Percentiles rank a stretch among this genome's conserved stretches.
Conservation (phyloP, 306 rosid genomes). For the Geum urbanum region DNA sequence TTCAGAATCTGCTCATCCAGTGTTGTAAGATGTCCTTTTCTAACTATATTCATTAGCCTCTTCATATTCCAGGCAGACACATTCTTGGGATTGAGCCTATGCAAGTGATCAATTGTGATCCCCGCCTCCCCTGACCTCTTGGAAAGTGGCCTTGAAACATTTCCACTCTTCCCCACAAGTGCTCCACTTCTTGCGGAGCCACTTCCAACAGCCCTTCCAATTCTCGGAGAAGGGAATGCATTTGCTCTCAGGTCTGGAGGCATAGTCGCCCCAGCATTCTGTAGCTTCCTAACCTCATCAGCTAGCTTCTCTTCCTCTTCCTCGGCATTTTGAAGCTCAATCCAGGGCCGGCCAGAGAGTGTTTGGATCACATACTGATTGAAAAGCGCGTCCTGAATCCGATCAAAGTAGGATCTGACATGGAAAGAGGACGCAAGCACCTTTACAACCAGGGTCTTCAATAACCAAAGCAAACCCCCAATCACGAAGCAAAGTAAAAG, state of each 20-base stretch:
- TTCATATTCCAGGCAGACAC: constrained; percentile 96
- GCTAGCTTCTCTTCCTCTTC: constrained; percentile 70
- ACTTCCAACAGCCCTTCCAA: constrained; percentile 43
- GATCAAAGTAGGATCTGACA: constrained; percentile 73
- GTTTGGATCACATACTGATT: constrained; percentile 77
- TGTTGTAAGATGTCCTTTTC: constrained; percentile 62
- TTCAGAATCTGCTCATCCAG: constrained; percentile 60
- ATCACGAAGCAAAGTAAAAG: constrained; percentile 58
- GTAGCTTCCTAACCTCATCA: constrained; percentile 69
- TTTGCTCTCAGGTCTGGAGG: constrained; percentile 62
- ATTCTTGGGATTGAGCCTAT: constrained; percentile 65
- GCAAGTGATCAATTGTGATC: constrained; percentile 68
- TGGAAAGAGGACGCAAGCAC: constrained; percentile 83
- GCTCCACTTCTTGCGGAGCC: constrained; percentile 45
- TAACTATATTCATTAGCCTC: constrained; percentile 69
- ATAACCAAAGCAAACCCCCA: constrained; percentile 67
- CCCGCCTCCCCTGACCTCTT: constrained; percentile 43
- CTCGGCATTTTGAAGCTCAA: constrained; percentile 50
- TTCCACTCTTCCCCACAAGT: constrained; percentile 38
- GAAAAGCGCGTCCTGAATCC: constrained; percentile 78
- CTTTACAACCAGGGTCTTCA: constrained; percentile 69
- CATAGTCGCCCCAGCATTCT: constrained; percentile 72
- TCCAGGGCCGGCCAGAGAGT: constrained; percentile 70
- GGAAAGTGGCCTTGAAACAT: constrained; percentile 35
- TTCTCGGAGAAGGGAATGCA: constrained; percentile 33